A percentile compares a stretch with the other conserved stretches of the same genome.
phyloP scores from a whole-genome alignment of 1,139 yeast genomes.

The Lodderomyces metapsilosis region DNA sequence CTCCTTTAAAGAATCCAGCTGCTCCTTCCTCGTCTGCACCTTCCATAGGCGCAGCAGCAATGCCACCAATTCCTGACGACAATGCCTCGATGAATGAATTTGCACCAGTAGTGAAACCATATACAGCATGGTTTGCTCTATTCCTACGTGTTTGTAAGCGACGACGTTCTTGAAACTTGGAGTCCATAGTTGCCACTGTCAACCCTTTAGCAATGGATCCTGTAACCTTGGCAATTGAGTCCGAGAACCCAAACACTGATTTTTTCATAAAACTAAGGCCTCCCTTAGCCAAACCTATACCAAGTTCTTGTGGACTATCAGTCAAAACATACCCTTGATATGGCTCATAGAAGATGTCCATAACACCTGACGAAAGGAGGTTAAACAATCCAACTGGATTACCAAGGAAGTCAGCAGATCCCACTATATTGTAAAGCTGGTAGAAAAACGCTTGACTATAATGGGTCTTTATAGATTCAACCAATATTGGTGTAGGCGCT shows the following conservation, averaged over 20 bases:
- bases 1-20: conserved; percentile 85
- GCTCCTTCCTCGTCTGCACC: conserved; percentile 89
- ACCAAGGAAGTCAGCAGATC: conserved; percentile 95
- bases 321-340: conserved; percentile 92
- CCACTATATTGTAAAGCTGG: conserved; percentile 88
- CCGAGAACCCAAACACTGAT: conserved; percentile 92
- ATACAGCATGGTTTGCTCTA: conserved; percentile 83
- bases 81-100: conserved; percentile 84
- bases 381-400: conserved; percentile 97
- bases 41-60: conserved; percentile 86
- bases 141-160: conserved; percentile 65
- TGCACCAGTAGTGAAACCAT: conserved; percentile 86
- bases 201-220: conserved; percentile 95
- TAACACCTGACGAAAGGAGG: conserved; percentile 88
- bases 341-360: conserved; percentile 96
- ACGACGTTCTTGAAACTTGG: conserved; percentile 79
- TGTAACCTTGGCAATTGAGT: conserved; percentile 87
- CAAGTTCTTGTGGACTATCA: conserved; percentile 93
- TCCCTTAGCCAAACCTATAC: conserved; percentile 94
- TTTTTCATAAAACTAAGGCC: conserved; percentile 91
- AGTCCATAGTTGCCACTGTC: conserved; percentile 86
- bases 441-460: conserved; percentile 91
- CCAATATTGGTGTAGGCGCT: conserved; percentile 74
- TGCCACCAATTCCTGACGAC: conserved; percentile 84
- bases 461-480: conserved; percentile 75